Evolutionary conservation across 306 rosid genomes (phyloP).

Genomic region (Delonix regia): DNA sequence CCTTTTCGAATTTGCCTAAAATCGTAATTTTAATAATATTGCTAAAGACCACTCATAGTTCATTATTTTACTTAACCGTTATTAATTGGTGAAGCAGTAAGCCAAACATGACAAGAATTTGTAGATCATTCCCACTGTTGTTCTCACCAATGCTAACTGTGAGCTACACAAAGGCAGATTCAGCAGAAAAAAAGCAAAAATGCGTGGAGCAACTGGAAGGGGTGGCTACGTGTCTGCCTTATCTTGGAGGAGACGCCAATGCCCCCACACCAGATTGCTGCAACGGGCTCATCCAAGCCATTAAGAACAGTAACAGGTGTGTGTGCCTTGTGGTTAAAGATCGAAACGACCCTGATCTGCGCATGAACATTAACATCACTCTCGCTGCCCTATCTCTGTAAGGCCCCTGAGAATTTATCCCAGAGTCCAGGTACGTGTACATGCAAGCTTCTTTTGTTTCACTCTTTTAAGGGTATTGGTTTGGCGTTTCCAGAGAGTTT

Average conservation of each 20-base stretch:
- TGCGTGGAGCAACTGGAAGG: constrained; percentile 46
- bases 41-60: too few species aligned
- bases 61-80: too few species aligned
- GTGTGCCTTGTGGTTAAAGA: constrained; percentile 52
- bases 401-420: constrained; percentile 55
- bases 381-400: constrained; percentile 57
- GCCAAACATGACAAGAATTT: too few species aligned
- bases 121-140: too few species aligned
- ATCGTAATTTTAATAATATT: too few species aligned
- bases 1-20: too few species aligned
- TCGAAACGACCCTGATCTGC: constrained; percentile 52
- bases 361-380: constrained; percentile 52
- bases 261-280: constrained; percentile 66
- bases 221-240: constrained; percentile 58
- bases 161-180: constrained; percentile 26
- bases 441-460: too few species aligned
- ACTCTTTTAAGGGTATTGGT: neutral
- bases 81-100: too few species aligned
- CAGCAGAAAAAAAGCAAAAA: constrained; percentile 45
- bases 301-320: constrained; percentile 52
- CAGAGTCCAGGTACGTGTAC: constrained; percentile 60
- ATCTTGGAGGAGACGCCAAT: constrained; percentile 54
- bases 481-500: neutral
- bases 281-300: constrained; percentile 48
- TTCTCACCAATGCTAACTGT: neutral